Conservation (phyloP, 305 asterid species). For the Plantago coronopus region DNA sequence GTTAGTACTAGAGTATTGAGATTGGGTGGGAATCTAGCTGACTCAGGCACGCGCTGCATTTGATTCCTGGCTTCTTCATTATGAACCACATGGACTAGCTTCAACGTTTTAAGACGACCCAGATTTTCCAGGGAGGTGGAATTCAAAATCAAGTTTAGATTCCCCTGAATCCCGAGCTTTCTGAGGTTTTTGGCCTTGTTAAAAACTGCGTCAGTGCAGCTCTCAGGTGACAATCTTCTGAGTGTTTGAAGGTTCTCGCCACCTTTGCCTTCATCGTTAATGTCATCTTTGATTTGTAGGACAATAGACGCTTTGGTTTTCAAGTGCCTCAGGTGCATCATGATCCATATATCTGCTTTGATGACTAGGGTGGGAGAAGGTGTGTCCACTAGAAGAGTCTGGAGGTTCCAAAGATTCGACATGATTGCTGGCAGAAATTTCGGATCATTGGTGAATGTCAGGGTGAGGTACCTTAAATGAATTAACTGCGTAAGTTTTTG, state of each 20-base stretch:
- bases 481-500: not conserved
- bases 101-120: not conserved
- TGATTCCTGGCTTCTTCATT: no score
- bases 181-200: not conserved
- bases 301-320: not conserved
- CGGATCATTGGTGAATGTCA: not conserved
- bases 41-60: no score
- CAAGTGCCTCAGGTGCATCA: not conserved
- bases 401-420: not conserved
- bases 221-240: not conserved
- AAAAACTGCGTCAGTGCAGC: not conserved
- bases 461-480: not conserved
- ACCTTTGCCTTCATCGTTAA: not conserved
- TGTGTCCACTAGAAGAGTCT: not conserved
- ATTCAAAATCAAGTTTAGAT: not conserved
- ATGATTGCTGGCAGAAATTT: not conserved
- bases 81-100: not conserved
- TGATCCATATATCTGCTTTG: not conserved
- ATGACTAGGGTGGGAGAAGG: not conserved
- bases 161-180: not conserved
- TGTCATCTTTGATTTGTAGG: not conserved
- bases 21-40: no score
- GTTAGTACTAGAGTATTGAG: no score
- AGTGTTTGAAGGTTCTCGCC: not conserved
- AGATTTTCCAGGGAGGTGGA: not conserved